phyloP scores from a whole-genome alignment of 306 rosid genomes.

The Quercus aquifolioides region DNA sequence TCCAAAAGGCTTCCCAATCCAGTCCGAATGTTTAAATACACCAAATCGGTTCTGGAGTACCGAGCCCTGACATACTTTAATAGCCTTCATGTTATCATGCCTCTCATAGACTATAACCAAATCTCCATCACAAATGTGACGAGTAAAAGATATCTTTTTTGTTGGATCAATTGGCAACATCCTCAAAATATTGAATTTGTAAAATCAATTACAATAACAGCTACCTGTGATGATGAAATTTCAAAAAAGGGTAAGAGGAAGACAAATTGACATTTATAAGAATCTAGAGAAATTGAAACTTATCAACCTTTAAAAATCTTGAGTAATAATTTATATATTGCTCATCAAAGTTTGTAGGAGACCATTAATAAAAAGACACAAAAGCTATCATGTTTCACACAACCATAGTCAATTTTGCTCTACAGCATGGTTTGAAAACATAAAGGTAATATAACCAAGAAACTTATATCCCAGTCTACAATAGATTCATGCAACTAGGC shows the following conservation, averaged over 20 bases:
- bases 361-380: not conserved
- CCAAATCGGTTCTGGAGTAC: conserved; percentile 82
- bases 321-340: not conserved
- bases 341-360: not conserved
- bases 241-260: not conserved
- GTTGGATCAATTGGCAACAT: conserved; percentile 55
- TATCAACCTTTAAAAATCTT: not conserved
- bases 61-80: conserved; percentile 57
- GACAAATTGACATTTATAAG: not conserved
- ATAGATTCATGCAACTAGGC: not conserved
- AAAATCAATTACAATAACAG: not conserved
- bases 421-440: not conserved
- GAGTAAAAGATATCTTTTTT: conserved; percentile 60
- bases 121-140: conserved; percentile 53
- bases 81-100: conserved; percentile 74
- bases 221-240: not conserved
- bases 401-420: not conserved
- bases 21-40: conserved; percentile 72
- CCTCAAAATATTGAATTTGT: conserved; percentile 22
- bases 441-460: not conserved
- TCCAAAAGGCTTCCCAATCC: conserved; percentile 92
- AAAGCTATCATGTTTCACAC: not conserved
- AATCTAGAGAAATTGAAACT: not conserved
- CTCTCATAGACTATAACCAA: conserved; percentile 77
- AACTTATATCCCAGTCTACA: not conserved